A percentile compares a stretch with the other conserved stretches of the same genome.
Evolutionary conservation across 805 yeast genomes (phyloP).

Genomic region (Cyberlindnera xylosilytica): DNA sequence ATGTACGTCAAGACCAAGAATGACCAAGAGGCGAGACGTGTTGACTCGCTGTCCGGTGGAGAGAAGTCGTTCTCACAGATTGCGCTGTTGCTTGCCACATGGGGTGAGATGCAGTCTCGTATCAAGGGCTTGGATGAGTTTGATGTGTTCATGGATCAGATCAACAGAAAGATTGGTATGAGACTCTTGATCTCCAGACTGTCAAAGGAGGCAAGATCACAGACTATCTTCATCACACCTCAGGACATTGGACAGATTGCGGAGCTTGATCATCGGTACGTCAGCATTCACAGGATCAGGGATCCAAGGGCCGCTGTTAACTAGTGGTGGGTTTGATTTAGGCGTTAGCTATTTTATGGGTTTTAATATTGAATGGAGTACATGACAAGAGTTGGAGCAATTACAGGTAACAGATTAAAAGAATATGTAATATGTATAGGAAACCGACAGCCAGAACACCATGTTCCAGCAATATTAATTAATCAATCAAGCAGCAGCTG

Average conservation of each 20-base stretch:
- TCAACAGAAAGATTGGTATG: conserved; percentile 78
- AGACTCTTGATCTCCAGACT: conserved; percentile 68
- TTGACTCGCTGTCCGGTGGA: conserved; percentile 91
- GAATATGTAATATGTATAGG: no score
- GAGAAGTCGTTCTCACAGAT: conserved; percentile 94
- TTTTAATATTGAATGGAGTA: no score
- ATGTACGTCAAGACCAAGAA: conserved; percentile 61
- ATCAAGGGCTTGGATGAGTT: conserved; percentile 92
- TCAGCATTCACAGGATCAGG: conserved; percentile 59
- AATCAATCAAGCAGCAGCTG: no score
- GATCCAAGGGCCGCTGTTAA: conserved; percentile 30
- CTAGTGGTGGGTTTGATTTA: no score
- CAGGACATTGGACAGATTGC: conserved; percentile 72
- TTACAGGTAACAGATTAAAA: no score
- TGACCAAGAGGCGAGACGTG: conserved; percentile 58
- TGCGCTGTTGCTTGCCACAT: conserved; percentile 80
- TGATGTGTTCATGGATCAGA: conserved; percentile 97
- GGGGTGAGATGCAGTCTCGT: conserved; percentile 89
- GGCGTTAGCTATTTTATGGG: no score
- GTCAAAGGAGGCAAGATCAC: conserved; percentile 61
- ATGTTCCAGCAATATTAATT: no score
- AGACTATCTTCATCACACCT: conserved; percentile 91
- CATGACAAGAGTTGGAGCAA: no score
- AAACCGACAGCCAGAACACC: no score
- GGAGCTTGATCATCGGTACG: conserved; percentile 57